Percentiles rank a stretch among this genome's conserved stretches.
phyloP scores from a whole-genome alignment of 345 rosid genomes.

The Boechera retrofracta region DNA sequence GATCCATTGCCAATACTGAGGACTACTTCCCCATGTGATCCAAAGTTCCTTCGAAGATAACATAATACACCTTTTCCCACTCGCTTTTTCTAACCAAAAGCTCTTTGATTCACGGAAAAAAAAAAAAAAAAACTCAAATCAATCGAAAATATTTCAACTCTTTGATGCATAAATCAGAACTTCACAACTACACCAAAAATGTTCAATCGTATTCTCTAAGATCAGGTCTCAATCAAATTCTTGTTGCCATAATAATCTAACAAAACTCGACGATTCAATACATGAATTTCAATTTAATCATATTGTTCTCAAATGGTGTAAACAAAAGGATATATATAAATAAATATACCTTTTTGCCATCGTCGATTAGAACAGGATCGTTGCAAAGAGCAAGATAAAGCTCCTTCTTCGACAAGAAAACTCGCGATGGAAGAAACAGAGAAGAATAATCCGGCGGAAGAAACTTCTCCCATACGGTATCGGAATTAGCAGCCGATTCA shows the following conservation, averaged over 20 bases:
- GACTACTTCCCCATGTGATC: slow-evolving; percentile 60
- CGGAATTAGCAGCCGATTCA: slow-evolving; percentile 51
- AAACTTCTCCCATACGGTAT: slow-evolving; percentile 61
- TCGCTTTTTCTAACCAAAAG: slow-evolving; percentile 52
- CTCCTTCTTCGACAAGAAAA: slow-evolving; percentile 49
- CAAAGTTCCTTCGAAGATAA: slow-evolving; percentile 51
- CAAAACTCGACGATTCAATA: not conserved
- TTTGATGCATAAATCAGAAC: not conserved
- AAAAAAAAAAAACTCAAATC: not conserved
- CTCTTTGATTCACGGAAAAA: too few relatives aligned
- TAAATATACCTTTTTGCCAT: slow-evolving; percentile 50
- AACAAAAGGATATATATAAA: too few relatives aligned
- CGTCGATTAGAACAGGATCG: slow-evolving; percentile 46
- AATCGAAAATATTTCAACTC: not conserved
- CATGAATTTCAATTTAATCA: not conserved
- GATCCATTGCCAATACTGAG: slow-evolving; percentile 58
- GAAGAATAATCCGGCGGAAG: slow-evolving; percentile 47
- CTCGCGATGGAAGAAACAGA: slow-evolving; percentile 38
- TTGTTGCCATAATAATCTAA: not conserved
- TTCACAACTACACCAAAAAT: not conserved
- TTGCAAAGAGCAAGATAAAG: slow-evolving; percentile 54
- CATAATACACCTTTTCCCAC: slow-evolving; percentile 61
- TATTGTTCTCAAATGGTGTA: too few relatives aligned
- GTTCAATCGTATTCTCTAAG: not conserved
- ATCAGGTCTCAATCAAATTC: not conserved